Evolutionary conservation across 2,329 filamentous ascomycete genomes (phyloP).

Genomic region (Kalmusia sp.): DNA sequence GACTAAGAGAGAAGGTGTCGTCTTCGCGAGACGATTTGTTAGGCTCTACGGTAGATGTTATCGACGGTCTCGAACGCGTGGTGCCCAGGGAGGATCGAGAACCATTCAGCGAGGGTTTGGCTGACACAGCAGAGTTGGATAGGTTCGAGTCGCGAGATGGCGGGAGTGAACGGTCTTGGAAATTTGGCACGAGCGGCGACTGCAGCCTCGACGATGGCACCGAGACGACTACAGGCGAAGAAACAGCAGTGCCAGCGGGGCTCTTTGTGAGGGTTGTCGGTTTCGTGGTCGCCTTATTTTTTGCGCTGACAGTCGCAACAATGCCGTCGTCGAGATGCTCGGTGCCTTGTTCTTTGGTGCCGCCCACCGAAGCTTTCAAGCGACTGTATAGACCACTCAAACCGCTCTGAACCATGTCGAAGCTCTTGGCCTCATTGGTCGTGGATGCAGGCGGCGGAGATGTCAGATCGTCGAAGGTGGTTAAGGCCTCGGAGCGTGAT

Average conservation of each 20-base stretch:
- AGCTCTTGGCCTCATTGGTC: conserved; percentile 70
- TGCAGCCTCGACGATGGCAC: conserved; percentile 46
- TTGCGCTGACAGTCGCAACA: conserved; percentile 26
- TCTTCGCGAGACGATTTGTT: conserved; percentile 29
- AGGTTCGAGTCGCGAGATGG: conserved; percentile 44
- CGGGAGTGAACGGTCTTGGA: conserved; percentile 41
- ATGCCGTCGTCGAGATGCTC: conserved; percentile 35
- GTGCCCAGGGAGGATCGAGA: conserved; percentile 37
- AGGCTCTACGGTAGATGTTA: conserved; percentile 30
- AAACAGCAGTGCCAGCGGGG: conserved; percentile 36
- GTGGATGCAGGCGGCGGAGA: conserved; percentile 68
- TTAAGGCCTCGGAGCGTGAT: conserved; percentile 83
- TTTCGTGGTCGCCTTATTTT: conserved; percentile 22
- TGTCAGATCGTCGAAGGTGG: conserved; percentile 93
- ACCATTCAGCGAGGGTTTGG: conserved; percentile 40
- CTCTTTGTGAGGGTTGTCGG: conserved; percentile 27
- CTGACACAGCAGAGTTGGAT: conserved; percentile 35
- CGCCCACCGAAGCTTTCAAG: conserved; percentile 82
- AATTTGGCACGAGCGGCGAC: conserved; percentile 45
- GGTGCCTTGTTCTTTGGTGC: conserved; percentile 60
- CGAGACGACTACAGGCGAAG: conserved; percentile 46
- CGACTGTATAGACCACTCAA: conserved; percentile 89
- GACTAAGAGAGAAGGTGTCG: conserved; percentile 33
- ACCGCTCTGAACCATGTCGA: conserved; percentile 82
- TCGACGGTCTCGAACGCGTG: conserved; percentile 38